Percentiles rank a stretch among this genome's conserved stretches.
These are phyloP conservation scores for Neofusicoccum umdonicola DNA, from an alignment of 2,329 filamentous ascomycete species.

Conservation along the genomic window DNA sequence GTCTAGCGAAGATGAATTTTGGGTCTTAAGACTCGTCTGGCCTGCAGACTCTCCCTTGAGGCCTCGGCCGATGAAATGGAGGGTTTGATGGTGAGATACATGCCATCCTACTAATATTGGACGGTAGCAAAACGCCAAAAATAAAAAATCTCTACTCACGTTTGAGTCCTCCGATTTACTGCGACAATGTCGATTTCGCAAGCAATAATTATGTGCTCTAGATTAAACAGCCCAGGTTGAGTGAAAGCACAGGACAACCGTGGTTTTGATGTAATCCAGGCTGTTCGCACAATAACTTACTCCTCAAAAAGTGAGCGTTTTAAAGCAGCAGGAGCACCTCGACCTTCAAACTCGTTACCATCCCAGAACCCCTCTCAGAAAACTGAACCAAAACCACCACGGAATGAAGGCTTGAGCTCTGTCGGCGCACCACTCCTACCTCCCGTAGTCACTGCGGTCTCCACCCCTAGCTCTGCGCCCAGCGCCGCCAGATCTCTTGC, in stretches of 20 bases:
- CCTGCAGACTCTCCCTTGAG: conserved; percentile 77
- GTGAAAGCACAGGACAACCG: too few species aligned
- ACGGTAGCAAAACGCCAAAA: too few species aligned
- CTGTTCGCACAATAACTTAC: too few species aligned
- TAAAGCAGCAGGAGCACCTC: too few species aligned
- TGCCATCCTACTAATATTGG: conserved; percentile 22
- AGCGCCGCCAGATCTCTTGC: conserved; percentile 43
- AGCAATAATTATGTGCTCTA: too few species aligned
- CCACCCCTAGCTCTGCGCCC: conserved; percentile 41
- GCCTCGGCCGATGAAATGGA: conserved; percentile 59
- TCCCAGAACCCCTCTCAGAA: neutral
- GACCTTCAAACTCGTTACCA: too few species aligned
- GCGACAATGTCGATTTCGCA: too few species aligned
- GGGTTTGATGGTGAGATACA: conserved; percentile 89
- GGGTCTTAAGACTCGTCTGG: conserved; percentile 54
- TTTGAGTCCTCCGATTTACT: too few species aligned
- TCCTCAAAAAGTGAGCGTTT: too few species aligned
- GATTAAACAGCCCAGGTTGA: too few species aligned
- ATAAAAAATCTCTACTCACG: too few species aligned
- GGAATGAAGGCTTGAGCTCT: conserved; percentile 43
- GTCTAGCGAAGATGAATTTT: conserved; percentile 78
- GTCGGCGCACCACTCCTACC: conserved; percentile 36
- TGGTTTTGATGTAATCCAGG: too few species aligned
- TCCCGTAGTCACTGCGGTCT: conserved; percentile 68
- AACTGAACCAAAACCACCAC: conserved; percentile 38